Base-by-base conservation (phyloP, 1,284 basidiomycete genomes). In the Moesziomyces sp. region DNA sequence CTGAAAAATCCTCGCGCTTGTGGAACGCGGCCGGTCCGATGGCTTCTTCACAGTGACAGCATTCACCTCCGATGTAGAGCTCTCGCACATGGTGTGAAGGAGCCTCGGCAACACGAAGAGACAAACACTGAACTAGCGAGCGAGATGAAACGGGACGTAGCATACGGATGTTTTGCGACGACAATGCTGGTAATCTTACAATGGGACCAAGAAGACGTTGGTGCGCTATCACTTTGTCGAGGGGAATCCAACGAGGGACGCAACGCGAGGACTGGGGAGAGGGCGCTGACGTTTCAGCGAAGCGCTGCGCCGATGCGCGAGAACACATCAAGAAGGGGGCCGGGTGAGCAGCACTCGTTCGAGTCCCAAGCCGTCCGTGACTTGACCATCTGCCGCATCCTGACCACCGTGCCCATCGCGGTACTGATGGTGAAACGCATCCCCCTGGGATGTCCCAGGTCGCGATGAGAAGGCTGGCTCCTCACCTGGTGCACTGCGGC, bases 291-390 rank as follows among this genome's bases (percentile, higher is more conserved):
- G 8, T 11, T 30, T 30, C 9, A 11, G 30, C 30, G 30, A 5
- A 8, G 8, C 2, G 30, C 30, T 30, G 30, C 30, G 9, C 6
- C 30, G 30, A 21, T 21, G 9, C 11, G 30, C 30, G 30, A 10
- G 30, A 30, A 30, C 46, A 24, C 2, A 16, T 61, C 43, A 68
- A 6, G 52, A 18, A 5, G 49, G 35, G 14, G 70, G 70, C n/a
- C 65, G 45, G 2, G 71, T 74, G 46, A 74, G 48, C 62, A 74
- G 55, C 8, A 74, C 71, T 46, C 42, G 65, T 40, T 74, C 71
- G 26, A 73, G 19, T 6, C 61, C 65, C 14, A 51, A 42, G 9
- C 58, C 52, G 7, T 53, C 50, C 9, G 55, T 21, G 5, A 52
- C 42, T 14, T 24, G 34, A 6, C 51, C 65, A n/a, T 62, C 52